Evolutionary conservation across 805 yeast species (phyloP).

Genomic region (Candida piceae): DNA sequence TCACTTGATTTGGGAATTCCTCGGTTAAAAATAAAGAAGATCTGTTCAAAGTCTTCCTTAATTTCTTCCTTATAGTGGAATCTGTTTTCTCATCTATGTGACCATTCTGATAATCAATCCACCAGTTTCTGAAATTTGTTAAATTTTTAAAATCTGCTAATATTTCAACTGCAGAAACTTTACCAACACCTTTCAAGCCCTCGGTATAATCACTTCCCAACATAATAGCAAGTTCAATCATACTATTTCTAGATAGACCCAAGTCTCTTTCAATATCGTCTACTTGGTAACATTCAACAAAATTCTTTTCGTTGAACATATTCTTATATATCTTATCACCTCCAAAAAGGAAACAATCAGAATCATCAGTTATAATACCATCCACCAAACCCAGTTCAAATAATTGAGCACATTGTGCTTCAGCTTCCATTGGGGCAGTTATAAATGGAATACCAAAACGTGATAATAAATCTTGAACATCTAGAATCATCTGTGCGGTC

Average conservation of each 20-base stretch:
- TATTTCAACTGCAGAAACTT: slow-evolving; percentile 86
- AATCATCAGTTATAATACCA: slow-evolving; percentile 95
- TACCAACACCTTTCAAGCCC: slow-evolving; percentile 91
- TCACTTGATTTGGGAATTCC: slow-evolving; percentile 64
- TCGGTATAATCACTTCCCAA: slow-evolving; percentile 95
- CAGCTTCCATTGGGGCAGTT: slow-evolving; percentile 98
- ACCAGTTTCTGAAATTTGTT: slow-evolving; percentile 48
- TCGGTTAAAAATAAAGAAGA: slow-evolving; percentile 49
- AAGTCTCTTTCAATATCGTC: slow-evolving; percentile 55
- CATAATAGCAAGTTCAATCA: slow-evolving; percentile 78
- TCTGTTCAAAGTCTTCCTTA: slow-evolving; percentile 53
- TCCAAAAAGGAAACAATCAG: slow-evolving; percentile 93
- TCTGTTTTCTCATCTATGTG: slow-evolving; percentile 36
- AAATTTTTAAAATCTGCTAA: slow-evolving; percentile 70
- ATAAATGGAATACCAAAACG: slow-evolving; percentile 92
- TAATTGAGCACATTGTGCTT: slow-evolving; percentile 93
- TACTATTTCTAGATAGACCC: slow-evolving; percentile 55
- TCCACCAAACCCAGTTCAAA: slow-evolving; percentile 70
- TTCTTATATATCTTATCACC: slow-evolving; percentile 80
- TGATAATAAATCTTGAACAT: slow-evolving; percentile 82
- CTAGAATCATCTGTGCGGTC: slow-evolving; percentile 76
- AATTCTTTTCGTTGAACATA: slow-evolving; percentile 90
- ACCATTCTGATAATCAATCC: slow-evolving; percentile 41
- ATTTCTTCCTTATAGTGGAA: slow-evolving; percentile 47
- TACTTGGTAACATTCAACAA: slow-evolving; percentile 76